Base-by-base conservation (phyloP, 768 basidiomycete species). In the Phylloporus arenicola region DNA sequence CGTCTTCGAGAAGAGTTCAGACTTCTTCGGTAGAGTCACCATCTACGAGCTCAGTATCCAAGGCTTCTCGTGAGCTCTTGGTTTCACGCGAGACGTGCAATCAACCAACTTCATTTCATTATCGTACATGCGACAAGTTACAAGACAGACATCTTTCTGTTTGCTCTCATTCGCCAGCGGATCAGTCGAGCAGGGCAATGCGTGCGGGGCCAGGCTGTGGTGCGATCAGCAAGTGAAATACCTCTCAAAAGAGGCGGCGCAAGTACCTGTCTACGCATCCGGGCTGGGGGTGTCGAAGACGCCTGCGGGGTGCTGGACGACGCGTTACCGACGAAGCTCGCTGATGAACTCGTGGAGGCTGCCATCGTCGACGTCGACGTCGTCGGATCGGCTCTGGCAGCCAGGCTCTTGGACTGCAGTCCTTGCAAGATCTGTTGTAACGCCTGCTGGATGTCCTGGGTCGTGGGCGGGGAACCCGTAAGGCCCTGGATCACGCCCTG, bases 21-120 rank as follows among this genome's bases (percentile, higher is more conserved):
- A 91, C 68, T 86, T 91, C 60, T 92, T 90, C 61, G 89, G 89
- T 47, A 76, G 88, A 65, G 75, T 90, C 39, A 87, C 80, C 8
- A 63, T 90, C 37, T 90, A 90, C 61, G 83, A 88, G 61, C 59
- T 89, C 33, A 62, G 56, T 38, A 27, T 75, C 27, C 51, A 72
- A 48, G 70, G 70, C 1, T 19, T 48, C 19, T 34, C 52, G 27
- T 41, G 37, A 51, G 12, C 20, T 13, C 48, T 39, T n/a, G 27
- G 16, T 29, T 25, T 58, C 54, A 57, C 51, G 42, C 59, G 3
- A 47, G n/a, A 40, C 3, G 48, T 64, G 37, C 60, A 62, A 57
- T 52, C 57, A 63, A 64, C 60, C 60, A 56, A 43, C 45, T 65
- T 49, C 51, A 65, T 64, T 63, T 53, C 42, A 19, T 51, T n/a